These are phyloP conservation scores for Russula sp. DNA, from an alignment of 768 basidiomycete genomes.

Conservation along the genomic window DNA sequence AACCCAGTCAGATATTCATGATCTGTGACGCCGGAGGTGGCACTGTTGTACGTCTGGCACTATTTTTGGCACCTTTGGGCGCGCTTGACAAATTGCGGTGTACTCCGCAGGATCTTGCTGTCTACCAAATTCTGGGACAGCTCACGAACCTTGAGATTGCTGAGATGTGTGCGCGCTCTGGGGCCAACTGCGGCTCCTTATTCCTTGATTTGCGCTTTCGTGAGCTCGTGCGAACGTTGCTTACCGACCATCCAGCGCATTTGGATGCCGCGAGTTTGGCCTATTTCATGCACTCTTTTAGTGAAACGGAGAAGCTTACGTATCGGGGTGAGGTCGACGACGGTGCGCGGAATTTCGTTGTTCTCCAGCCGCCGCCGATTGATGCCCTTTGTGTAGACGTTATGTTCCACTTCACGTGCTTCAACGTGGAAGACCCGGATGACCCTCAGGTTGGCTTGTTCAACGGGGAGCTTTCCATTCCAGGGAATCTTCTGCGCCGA, in stretches of 20 bases:
- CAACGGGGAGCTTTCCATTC: constrained; percentile 79
- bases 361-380: constrained; percentile 2
- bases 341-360: constrained; percentile 36
- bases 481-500: constrained; percentile 67
- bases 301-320: constrained; percentile 79
- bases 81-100: constrained; percentile 9
- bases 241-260: constrained; percentile 80
- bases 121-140: constrained; percentile 66
- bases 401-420: constrained; percentile 85
- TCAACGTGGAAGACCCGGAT: constrained; percentile 78
- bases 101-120: constrained; percentile 35
- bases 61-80: neutral
- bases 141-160: constrained; percentile 81
- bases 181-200: constrained; percentile 80
- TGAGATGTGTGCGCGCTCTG: constrained; percentile 82
- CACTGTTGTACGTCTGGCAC: constrained; percentile 15
- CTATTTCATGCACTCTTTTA: constrained; percentile 85
- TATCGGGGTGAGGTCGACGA: constrained; percentile 72
- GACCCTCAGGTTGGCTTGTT: constrained; percentile 73
- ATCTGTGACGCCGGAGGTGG: constrained; percentile 71
- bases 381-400: constrained; percentile 41
- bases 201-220: constrained; percentile 85
- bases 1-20: constrained; percentile 78
- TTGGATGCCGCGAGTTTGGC: constrained; percentile 75
- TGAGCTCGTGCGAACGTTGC: constrained; percentile 67